Conservation (phyloP, 108 stramenopile species). For the Cyclostephanos invisitatus region DNA sequence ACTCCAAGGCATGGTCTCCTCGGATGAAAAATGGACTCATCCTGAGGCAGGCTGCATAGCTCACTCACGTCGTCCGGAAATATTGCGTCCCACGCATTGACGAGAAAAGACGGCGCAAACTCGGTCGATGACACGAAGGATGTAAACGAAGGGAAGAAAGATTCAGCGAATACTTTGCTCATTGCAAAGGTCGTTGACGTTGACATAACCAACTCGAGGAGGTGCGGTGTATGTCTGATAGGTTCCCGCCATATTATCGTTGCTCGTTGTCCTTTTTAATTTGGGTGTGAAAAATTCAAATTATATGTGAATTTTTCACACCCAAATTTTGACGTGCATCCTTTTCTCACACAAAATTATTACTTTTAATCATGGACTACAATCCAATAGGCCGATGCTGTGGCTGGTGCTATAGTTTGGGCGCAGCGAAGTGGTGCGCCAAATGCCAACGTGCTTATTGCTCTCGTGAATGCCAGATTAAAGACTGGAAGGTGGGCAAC, state of each 20-base stretch:
- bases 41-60: not conserved
- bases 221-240: too few species aligned
- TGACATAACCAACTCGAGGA: too few species aligned
- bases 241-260: too few species aligned
- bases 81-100: slow-evolving; percentile 11
- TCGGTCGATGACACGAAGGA: slow-evolving; percentile 19
- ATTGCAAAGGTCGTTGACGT: not conserved
- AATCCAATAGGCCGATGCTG: not conserved
- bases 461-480: not conserved
- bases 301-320: too few species aligned
- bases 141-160: slow-evolving; percentile 23
- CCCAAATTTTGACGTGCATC: too few species aligned
- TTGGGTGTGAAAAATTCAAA: too few species aligned
- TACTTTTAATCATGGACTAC: not conserved
- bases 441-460: slow-evolving; percentile 5
- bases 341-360: too few species aligned
- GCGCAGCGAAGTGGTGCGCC: not conserved
- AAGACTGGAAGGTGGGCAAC: not conserved
- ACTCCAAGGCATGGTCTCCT: slow-evolving; percentile 14
- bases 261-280: too few species aligned
- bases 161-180: slow-evolving; percentile 18
- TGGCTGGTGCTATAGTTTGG: slow-evolving; percentile 2
- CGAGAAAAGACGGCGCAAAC: slow-evolving; percentile 12
- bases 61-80: slow-evolving; percentile 9
- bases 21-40: not conserved